Base-by-base conservation (phyloP, 257 asterid species). In the Jaltomata sinuosa region DNA sequence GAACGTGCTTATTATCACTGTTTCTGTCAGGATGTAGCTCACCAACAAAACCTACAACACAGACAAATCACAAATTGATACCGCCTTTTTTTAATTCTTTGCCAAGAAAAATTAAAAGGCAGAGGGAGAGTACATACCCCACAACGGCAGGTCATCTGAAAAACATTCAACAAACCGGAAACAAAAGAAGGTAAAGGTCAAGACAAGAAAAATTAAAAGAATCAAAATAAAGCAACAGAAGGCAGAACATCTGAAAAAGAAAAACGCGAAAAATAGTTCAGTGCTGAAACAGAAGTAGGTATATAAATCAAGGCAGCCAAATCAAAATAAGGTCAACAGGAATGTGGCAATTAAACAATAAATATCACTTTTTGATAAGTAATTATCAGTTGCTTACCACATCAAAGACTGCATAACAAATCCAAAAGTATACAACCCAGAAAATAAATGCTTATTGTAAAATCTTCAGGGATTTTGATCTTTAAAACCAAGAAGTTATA, bases 121-220 rank as follows among this genome's bases (percentile, higher is more conserved):
- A n/a, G 31, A 55, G 22, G 40, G 85, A 50, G 85, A 47, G 80
- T 61, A 88, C 95, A 87, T 93, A 96, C 99, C 99, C 99, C 99
- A 96, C 81, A 96, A 79, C 7, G 99, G 99, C 89, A 96, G 90
- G 87, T 96, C 99, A 92, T 96, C 99, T 96, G 97, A 88, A 83
- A 25, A 83, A 83, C 78, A 84, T 47, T 85, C 86, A 79, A 85
- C 74, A 87, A 81, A 59, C 85, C 71, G 76, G 64, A 31, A 69
- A 87, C 78, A 84, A 85, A 84, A 85, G 55, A 87, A 86, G 83
- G 84, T 36, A 29, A 59, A 83, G 47, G 80, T 52, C 76, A 85
- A 68, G 64, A 82, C 77, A 82, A 83, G 49, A 38, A 19, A 22
- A 45, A 19, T 29, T 38, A 54, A 80, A 61, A 31, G 49, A 76